phyloP scores from a whole-genome alignment of 441 rosid species.

The Eruca vesicaria region DNA sequence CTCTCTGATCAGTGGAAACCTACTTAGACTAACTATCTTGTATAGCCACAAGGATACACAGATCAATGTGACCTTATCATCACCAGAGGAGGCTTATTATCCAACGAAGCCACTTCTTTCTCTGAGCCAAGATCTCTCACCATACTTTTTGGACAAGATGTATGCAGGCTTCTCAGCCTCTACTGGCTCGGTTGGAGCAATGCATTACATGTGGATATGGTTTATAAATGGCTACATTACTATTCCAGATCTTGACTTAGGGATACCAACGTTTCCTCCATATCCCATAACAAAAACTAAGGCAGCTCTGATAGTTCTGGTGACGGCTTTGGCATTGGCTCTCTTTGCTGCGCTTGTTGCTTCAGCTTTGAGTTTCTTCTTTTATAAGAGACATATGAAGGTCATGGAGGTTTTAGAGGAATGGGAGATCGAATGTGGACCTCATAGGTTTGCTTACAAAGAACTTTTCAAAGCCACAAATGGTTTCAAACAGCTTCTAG shows the following conservation, averaged over 20 bases:
- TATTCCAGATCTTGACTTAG: neutral
- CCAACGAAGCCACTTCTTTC: slow-evolving; percentile 32
- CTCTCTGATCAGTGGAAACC: slow-evolving; percentile 8
- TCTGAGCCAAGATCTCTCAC: slow-evolving; percentile 18
- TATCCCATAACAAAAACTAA: neutral
- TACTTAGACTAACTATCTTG: slow-evolving; percentile 30
- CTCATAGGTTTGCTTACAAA: slow-evolving; percentile 32
- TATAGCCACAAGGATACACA: slow-evolving; percentile 14
- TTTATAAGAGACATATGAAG: neutral
- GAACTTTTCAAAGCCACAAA: slow-evolving; percentile 32
- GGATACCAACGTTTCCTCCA: slow-evolving; percentile 23
- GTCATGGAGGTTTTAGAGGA: slow-evolving; percentile 38
- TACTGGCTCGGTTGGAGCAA: neutral
- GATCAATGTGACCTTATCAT: slow-evolving; percentile 33
- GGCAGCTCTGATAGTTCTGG: neutral
- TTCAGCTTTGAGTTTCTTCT: neutral
- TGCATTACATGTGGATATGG: neutral
- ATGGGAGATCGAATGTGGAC: slow-evolving; percentile 30
- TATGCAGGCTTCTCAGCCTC: slow-evolving; percentile 35
- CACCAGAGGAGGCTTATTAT: neutral
- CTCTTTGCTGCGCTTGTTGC: neutral
- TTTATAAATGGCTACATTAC: neutral
- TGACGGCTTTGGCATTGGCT: neutral
- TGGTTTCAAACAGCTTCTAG: slow-evolving; percentile 32
- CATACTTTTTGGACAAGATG: slow-evolving; percentile 8